A percentile compares a stretch with the other conserved stretches of the same genome.
Conservation (phyloP, 2,329 filamentous ascomycete genomes). For the Delphinella strobiligena region DNA sequence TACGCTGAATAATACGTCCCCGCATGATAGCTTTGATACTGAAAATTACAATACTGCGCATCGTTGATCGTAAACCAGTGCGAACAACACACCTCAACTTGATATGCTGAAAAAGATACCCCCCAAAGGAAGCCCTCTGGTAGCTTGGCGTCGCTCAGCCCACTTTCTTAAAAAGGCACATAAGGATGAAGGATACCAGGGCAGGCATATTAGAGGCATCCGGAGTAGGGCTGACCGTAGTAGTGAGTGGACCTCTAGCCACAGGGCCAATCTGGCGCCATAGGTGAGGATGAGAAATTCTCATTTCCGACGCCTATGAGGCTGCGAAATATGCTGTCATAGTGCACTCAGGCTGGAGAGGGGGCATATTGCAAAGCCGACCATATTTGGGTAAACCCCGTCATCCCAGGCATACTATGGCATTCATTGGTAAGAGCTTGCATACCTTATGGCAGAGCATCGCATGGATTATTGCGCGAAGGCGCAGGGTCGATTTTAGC, state of each 20-base stretch:
- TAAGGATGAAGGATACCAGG: conserved; percentile 18
- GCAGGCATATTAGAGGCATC: conserved; percentile 22
- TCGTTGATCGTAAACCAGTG: conserved; percentile 33
- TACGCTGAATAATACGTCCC: conserved; percentile 35
- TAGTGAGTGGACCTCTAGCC: conserved; percentile 15
- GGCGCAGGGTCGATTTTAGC: no score
- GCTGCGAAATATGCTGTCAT: conserved; percentile 29
- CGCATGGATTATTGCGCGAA: no score
- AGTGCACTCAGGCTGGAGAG: conserved; percentile 21
- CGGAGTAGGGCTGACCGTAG: conserved; percentile 21
- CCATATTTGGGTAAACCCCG: no score
- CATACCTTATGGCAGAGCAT: no score
- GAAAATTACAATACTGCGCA: conserved; percentile 15
- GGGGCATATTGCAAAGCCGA: no score
- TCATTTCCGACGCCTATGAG: conserved; percentile 37
- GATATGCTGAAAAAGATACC: conserved; percentile 21
- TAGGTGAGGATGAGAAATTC: conserved; percentile 18
- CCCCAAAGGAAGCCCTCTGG: conserved; percentile 28
- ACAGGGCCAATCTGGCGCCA: conserved; percentile 22
- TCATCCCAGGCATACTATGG: no score
- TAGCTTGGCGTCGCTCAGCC: conserved; percentile 14
- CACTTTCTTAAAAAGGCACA: conserved; percentile 20
- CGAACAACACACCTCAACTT: conserved; percentile 25
- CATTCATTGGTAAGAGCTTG: no score
- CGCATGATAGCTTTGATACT: conserved; percentile 7